These are phyloP conservation scores for Pyrenula aspistea DNA, from an alignment of 495 filamentous ascomycete genomes.

Conservation along the genomic window DNA sequence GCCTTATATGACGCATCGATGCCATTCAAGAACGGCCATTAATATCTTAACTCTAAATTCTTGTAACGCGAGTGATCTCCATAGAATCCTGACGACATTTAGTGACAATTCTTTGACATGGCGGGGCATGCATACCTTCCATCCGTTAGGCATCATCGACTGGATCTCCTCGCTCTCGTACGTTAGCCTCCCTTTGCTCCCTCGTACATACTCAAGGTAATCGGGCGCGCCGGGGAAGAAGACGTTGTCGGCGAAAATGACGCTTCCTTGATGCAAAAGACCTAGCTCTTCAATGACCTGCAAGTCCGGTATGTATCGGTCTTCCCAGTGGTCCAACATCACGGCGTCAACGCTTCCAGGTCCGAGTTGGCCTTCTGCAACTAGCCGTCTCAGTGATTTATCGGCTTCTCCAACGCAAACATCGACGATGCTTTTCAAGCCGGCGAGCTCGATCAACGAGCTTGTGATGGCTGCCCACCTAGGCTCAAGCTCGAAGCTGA, in stretches of 20 bases:
- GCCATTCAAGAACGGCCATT: no score
- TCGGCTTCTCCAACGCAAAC: constrained; percentile 17
- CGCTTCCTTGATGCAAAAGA: constrained; percentile 11
- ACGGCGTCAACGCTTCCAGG: constrained; percentile 10
- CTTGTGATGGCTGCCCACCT: constrained; percentile 13
- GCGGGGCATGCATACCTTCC: constrained; percentile 7
- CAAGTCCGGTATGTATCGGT: constrained; percentile 19
- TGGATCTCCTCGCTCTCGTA: constrained; percentile 13
- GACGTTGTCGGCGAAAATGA: constrained; percentile 18
- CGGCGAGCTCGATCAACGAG: constrained; percentile 16
- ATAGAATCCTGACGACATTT: not conserved
- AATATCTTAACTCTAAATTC: not conserved
- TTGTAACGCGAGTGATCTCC: not conserved
- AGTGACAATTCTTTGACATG: not conserved
- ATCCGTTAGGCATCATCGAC: constrained; percentile 2
- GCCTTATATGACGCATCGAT: no score
- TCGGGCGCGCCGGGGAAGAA: constrained; percentile 15
- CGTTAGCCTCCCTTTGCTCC: constrained; percentile 4
- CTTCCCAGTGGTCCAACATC: constrained; percentile 23
- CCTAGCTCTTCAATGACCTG: constrained; percentile 16
- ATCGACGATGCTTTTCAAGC: constrained; percentile 15
- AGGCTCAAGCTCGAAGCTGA: constrained; percentile 20
- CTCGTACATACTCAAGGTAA: constrained; percentile 20
- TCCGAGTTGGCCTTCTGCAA: constrained; percentile 11
- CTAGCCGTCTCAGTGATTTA: constrained; percentile 14